Percentiles rank a stretch among this genome's conserved stretches.
Evolutionary conservation across 768 basidiomycete species (phyloP).

Genomic region (Rhodosporidiobolus odoratus): DNA sequence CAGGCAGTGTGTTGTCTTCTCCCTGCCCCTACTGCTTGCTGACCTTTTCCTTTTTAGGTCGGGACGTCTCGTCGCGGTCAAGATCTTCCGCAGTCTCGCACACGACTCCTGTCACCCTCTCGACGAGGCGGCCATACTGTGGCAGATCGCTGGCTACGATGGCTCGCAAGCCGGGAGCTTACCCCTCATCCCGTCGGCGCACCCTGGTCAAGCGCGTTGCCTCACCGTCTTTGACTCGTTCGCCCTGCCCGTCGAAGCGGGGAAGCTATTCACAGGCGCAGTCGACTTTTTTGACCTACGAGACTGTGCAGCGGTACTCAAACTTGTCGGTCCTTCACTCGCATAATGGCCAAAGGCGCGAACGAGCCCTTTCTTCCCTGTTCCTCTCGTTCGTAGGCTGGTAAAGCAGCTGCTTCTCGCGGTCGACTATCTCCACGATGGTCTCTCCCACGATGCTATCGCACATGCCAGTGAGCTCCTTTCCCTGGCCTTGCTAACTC

Average conservation of each 20-base stretch:
- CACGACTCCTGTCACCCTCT: too few species aligned
- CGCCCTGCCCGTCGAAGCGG: too few species aligned
- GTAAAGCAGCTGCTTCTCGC: neutral
- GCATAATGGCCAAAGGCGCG: neutral
- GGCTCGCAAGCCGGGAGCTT: neutral
- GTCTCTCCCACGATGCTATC: too few species aligned
- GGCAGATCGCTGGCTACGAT: neutral
- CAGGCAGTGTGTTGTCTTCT: neutral
- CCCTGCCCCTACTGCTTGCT: neutral
- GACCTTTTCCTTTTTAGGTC: neutral
- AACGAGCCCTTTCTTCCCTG: neutral
- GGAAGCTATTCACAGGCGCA: too few species aligned
- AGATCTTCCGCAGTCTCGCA: neutral
- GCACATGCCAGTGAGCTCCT: too few species aligned
- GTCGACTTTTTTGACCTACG: too few species aligned
- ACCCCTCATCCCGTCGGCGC: neutral
- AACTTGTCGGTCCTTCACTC: neutral
- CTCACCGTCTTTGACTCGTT: neutral
- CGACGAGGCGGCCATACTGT: neutral
- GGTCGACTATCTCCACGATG: neutral
- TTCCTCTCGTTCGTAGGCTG: neutral
- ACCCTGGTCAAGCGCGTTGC: neutral
- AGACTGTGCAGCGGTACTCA: too few species aligned
- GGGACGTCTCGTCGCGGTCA: neutral
- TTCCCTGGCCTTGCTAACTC: too few species aligned